Evolutionary conservation across 768 basidiomycete genomes (phyloP), one percentile per base, ranked within the genome.

Genomic region (Vararia minispora): DNA sequence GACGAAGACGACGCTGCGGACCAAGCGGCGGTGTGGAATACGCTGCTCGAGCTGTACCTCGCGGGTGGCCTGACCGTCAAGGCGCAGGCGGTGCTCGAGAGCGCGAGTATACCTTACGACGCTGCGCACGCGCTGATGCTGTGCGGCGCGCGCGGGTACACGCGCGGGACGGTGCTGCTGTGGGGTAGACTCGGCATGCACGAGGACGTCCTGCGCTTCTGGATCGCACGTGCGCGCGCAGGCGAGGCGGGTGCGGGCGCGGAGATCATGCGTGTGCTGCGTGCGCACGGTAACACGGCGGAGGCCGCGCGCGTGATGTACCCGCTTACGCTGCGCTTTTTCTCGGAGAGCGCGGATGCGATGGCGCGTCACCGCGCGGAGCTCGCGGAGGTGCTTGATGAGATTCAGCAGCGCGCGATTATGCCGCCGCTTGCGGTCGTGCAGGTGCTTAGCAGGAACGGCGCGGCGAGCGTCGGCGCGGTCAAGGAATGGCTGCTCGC

Each of bases 171-270:
- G 9, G 83, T 98, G 3, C 60, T 86, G 4, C 67, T 98, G 2
- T 98, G 91, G 87, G 95, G 95, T 61, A 77, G 73, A 44, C 66
- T 91, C 63, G 90, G 85, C 6, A 92, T 95, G 94, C 87, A 89
- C 55, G 94, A 97, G 51, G 92, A 95, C 48, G 79, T 98, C 33
- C 54, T 98, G 22, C 72, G 91, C 17, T 95, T 87, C 63, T 91
- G 83, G 81, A 92, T 94, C 73, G 84, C 86, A 41, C 69, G 69
- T 43, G 68, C 81, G 42, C 45, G 48, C 14, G 49, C 64, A 26
- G 68, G 60, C 10, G 39, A 43, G 3, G 44, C 54, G 6, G 68
- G 69, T 13, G 68, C 70, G 1, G 60, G 50, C 6, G 26, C 52
- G 0, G 69, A 81, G 49, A 84, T 94, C 2, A 62, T 95, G n/a